Evolutionary conservation across 345 rosid species (phyloP), one percentile per base, ranked within the genome.

Genomic region (Arabis hirsuta): DNA sequence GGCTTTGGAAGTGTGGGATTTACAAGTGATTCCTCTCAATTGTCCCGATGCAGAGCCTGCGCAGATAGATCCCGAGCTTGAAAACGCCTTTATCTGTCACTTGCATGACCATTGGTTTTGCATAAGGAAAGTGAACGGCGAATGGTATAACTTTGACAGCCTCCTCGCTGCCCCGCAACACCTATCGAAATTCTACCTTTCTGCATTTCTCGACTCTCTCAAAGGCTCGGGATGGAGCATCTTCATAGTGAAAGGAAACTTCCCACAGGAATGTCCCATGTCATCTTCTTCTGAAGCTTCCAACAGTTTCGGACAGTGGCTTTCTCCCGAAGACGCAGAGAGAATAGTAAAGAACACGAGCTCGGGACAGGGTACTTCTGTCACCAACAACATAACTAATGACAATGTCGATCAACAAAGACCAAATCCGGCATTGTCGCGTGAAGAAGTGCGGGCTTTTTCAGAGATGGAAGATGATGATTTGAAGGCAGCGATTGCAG

Each of bases 101-200:
- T 77, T 95, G 84, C 96, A 88, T 71, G 93, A 95, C 78, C 97
- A 95, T 67, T 90, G 97, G 97, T 91, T 91, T 75, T 91, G 96
- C 73, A 91, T 90, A 68, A 82, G 96, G 79, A 88, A 90, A 80
- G 97, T 87, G 61, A 87, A 84, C 19, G 87, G 88, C 7, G 99
- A 95, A 55, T 90, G 98, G 97, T 95, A 95, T 36, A 95, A 95
- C 75, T 95, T 95, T 12, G 96, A 95, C 79, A 95, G 99, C 72
- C 95, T 91, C 19, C 85, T 82, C 31, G 88, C 96, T 9, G 99
- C 97, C 1, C 97, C 98, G 0, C 85, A 85, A 74, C 93, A 95
- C 77, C 83, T 95, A 26, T 91, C 96, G 0, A 91, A 85, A 84
- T 95, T 95, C 71, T 91, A 87, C 81, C 90, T 95, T 59, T 83